Conservation (phyloP, 345 rosid genomes). For the Carallia pectinifolia region DNA sequence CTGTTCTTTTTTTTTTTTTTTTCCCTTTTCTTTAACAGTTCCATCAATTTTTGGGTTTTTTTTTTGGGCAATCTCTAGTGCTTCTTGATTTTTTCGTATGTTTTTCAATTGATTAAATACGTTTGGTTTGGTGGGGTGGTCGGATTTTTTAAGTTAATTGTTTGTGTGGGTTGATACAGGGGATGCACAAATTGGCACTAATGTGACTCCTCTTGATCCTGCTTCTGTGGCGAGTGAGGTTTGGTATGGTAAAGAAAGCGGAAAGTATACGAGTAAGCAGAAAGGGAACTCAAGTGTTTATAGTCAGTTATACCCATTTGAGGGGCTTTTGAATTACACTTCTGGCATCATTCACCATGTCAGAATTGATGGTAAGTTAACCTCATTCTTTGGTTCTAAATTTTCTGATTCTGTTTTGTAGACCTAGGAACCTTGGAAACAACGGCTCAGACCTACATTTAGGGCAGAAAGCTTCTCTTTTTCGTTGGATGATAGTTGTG, state of each 20-base stretch:
- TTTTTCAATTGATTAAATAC: background rate
- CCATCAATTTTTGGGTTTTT: no score
- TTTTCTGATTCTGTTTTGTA: background rate
- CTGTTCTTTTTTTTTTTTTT: background rate
- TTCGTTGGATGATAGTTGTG: background rate
- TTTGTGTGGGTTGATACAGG: slow-evolving; percentile 37
- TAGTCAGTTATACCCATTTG: slow-evolving; percentile 73
- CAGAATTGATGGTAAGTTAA: slow-evolving; percentile 52
- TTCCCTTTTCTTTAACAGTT: background rate
- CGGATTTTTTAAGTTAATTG: background rate
- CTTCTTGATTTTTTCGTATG: background rate
- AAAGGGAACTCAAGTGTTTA: slow-evolving; percentile 61
- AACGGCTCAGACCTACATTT: no score
- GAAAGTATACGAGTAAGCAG: slow-evolving; percentile 35
- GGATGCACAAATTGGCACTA: slow-evolving; percentile 60
- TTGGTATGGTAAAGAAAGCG: slow-evolving; percentile 60
- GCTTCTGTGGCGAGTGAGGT: slow-evolving; percentile 59
- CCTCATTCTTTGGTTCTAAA: background rate
- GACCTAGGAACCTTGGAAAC: no score
- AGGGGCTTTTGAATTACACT: slow-evolving; percentile 77
- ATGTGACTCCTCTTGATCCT: slow-evolving; percentile 61
- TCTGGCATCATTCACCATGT: slow-evolving; percentile 89
- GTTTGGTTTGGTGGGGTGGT: background rate
- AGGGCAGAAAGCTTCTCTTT: background rate
- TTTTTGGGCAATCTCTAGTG: background rate